phyloP scores from a whole-genome alignment of 495 filamentous ascomycete species.

The Xylaria acuta region DNA sequence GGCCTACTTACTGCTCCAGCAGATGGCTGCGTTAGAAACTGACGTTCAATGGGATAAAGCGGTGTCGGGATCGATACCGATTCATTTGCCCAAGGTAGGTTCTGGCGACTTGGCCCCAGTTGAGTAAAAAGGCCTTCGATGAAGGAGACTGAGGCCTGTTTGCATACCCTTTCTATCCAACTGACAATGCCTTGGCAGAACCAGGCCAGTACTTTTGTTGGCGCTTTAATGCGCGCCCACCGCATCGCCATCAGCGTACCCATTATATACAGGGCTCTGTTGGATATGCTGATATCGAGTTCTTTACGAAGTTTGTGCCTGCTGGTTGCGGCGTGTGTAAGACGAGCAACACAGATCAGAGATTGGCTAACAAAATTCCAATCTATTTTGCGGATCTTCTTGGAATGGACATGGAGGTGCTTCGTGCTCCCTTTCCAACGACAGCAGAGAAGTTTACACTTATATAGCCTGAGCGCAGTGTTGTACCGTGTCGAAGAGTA shows the following conservation, averaged over 20 bases:
- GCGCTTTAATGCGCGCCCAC: not conserved
- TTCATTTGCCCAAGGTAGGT: slow-evolving; percentile 7
- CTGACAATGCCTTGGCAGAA: not conserved
- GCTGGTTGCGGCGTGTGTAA: not conserved
- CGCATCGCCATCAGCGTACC: not conserved
- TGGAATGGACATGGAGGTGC: not conserved
- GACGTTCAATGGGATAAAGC: not conserved
- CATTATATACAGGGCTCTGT: not conserved
- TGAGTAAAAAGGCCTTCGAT: not conserved
- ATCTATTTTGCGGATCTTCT: not conserved
- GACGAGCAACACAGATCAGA: not conserved
- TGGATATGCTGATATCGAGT: not conserved
- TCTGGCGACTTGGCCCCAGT: not conserved
- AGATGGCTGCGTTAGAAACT: not conserved
- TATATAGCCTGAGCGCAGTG: not conserved
- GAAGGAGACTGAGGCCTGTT: not conserved
- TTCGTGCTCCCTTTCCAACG: not conserved
- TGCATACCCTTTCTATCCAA: not conserved
- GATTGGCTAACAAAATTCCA: not conserved
- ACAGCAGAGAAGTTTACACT: not conserved
- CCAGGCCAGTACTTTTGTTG: not conserved
- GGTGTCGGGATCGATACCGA: not conserved
- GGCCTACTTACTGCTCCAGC: not conserved
- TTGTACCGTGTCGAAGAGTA: not conserved
- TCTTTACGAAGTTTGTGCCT: not conserved